phyloP scores from a whole-genome alignment of 441 rosid genomes.

The Populus trichocarpa region DNA sequence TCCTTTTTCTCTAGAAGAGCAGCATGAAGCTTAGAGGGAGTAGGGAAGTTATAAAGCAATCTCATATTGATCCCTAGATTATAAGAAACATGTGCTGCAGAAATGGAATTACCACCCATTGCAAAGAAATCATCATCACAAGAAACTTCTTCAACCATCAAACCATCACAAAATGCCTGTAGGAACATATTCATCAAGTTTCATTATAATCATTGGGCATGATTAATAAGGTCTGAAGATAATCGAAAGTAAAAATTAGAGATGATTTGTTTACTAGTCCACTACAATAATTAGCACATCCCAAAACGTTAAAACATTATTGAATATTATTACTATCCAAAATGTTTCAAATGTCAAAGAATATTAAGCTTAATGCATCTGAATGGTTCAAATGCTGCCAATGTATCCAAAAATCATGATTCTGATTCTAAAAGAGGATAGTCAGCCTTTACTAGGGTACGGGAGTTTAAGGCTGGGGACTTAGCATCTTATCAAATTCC shows the following conservation, averaged over 20 bases:
- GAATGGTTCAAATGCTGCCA: background rate
- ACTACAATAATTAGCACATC: background rate
- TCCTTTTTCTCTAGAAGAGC: constrained; percentile 45
- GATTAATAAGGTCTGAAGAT: background rate
- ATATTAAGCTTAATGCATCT: too few relatives aligned
- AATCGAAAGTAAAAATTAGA: background rate
- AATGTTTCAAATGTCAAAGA: background rate
- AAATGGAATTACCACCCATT: constrained; percentile 83
- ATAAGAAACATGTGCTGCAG: constrained; percentile 86
- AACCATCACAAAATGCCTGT: constrained; percentile 74
- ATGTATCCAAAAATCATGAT: background rate
- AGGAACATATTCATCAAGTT: constrained; percentile 13
- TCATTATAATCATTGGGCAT: background rate
- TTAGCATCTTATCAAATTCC: background rate
- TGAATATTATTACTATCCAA: too few relatives aligned
- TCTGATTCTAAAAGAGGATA: background rate
- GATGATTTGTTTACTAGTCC: background rate
- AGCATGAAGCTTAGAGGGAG: constrained; percentile 56
- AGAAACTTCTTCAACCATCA: constrained; percentile 65
- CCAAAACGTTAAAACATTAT: background rate
- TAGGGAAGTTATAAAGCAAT: constrained; percentile 64
- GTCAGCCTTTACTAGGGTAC: background rate
- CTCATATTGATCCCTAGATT: constrained; percentile 78
- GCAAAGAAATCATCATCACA: constrained; percentile 73
- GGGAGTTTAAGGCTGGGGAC: background rate